Evolutionary conservation across 805 yeast genomes (phyloP), one percentile per base, ranked within the genome.

Genomic region (Cephaloascus albidus): DNA sequence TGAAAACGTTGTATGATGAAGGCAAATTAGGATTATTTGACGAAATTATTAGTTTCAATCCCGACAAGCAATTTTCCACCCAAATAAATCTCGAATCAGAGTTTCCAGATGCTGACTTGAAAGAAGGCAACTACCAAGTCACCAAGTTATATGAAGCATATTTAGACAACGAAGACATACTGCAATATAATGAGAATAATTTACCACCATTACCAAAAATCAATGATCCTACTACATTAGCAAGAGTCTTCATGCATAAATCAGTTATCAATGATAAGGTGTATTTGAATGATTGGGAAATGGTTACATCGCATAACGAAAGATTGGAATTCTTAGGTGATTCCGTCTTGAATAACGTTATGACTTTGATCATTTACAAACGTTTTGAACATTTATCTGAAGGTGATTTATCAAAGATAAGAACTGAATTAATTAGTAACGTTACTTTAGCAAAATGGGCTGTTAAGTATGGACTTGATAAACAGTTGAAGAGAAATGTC

Each of bases 291-390:
- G 74, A 70, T 37, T 57, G 61, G 3, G 90, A 82, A 46, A 63
- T 73, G 39, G 63, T 82, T 19, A 63, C 69, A 38, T 63, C 79
- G 2, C 89, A 86, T 49, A 85, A 90, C 55, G 97, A 89, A 65
- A 69, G 96, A 37, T 64, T 88, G 18, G 97, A 90, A 61, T 90
- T 87, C 53, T 63, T 86, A 35, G 97, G 97, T 14, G 97, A 90
- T 61, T 79, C 97, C 1, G 74, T 87, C 17, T 62, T 90, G 43
- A 84, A 85, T 52, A 73, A 72, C 39, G 64, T 81, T n/a, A 78
- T 84, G 39, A 81, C 96, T 0, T 63, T 73, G 42, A 68, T 89
- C 33, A 65, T 86, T 15, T 87, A 70, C 50, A 68, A 74, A 20
- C 58, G 71, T 40, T 84, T 81, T 49, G 93, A 94, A 0, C 60